A percentile compares a stretch with the other conserved stretches of the same genome.
These are phyloP conservation scores for Entelexis paramagnoliae DNA, from an alignment of 1,139 yeast genomes.

Conservation along the genomic window DNA sequence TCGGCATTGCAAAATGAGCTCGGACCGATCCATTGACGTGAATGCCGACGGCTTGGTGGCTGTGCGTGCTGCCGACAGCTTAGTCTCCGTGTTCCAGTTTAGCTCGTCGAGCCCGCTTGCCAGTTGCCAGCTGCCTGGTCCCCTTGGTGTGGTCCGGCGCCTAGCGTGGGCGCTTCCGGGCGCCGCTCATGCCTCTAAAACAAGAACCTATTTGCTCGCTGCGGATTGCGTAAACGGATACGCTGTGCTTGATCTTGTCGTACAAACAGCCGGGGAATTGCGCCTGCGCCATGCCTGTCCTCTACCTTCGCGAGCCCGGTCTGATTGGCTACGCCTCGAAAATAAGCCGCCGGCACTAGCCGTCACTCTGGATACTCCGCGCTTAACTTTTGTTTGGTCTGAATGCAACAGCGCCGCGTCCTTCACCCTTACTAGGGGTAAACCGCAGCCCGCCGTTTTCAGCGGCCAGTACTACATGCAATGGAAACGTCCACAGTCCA, in stretches of 20 bases:
- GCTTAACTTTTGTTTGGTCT: not conserved
- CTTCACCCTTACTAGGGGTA: not conserved
- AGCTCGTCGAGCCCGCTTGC: not conserved
- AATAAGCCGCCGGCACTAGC: not conserved
- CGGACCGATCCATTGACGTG: not conserved
- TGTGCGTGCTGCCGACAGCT: not conserved
- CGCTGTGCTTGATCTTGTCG: not conserved
- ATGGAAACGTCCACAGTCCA: not conserved
- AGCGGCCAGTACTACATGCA: not conserved
- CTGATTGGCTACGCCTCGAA: not conserved
- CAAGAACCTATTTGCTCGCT: not conserved
- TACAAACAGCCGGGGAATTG: not conserved
- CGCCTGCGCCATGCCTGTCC: not conserved
- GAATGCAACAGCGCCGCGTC: not conserved
- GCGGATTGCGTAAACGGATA: not conserved
- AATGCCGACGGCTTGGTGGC: not conserved
- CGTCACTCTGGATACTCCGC: not conserved
- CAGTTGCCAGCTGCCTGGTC: not conserved
- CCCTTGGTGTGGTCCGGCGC: not conserved
- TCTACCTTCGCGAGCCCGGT: not conserved
- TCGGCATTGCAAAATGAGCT: no score
- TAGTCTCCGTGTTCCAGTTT: not conserved
- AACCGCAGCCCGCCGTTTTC: not conserved
- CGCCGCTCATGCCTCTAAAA: not conserved
- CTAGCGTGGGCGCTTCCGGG: not conserved